Conservation (phyloP, 2,329 filamentous ascomycete species). For the Aspergillus glaucus region DNA sequence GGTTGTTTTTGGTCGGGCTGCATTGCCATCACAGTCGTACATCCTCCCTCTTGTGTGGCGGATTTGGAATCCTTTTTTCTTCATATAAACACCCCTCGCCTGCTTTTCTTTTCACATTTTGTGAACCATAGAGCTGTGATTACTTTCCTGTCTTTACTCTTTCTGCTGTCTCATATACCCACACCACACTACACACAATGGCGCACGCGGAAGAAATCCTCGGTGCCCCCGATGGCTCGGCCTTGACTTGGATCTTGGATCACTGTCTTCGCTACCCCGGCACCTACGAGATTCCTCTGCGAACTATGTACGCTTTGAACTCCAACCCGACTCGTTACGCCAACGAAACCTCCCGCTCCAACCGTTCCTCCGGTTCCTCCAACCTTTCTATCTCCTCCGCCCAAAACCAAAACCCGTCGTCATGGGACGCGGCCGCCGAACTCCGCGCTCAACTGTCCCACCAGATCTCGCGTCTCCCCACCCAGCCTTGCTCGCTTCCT, state of each 20-base stretch:
- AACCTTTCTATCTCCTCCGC: conserved; percentile 21
- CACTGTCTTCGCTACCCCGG: conserved; percentile 56
- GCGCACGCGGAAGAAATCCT: conserved; percentile 11
- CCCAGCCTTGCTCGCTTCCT: conserved; percentile 57
- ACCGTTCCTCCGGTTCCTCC: conserved; percentile 28
- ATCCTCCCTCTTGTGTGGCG: background rate
- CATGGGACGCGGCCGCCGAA: conserved; percentile 33
- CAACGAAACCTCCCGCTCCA: conserved; percentile 31
- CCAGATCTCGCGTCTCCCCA: conserved; percentile 53
- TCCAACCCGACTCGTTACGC: conserved; percentile 46
- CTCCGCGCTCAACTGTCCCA: conserved; percentile 38
- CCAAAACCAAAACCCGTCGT: conserved; percentile 12
- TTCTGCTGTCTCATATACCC: background rate
- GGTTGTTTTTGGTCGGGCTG: background rate
- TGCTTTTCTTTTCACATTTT: background rate
- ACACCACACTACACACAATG: conserved; percentile 11
- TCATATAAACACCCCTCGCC: background rate
- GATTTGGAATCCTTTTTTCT: background rate
- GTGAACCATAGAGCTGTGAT: background rate
- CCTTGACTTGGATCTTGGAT: conserved; percentile 51
- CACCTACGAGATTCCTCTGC: conserved; percentile 60
- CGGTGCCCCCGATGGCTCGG: conserved; percentile 32
- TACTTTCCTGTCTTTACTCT: background rate
- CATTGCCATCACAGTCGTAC: background rate
- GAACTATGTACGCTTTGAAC: conserved; percentile 63